Evolutionary conservation across 495 filamentous ascomycete genomes (phyloP).

Genomic region (Beverwykella pulmonaria): DNA sequence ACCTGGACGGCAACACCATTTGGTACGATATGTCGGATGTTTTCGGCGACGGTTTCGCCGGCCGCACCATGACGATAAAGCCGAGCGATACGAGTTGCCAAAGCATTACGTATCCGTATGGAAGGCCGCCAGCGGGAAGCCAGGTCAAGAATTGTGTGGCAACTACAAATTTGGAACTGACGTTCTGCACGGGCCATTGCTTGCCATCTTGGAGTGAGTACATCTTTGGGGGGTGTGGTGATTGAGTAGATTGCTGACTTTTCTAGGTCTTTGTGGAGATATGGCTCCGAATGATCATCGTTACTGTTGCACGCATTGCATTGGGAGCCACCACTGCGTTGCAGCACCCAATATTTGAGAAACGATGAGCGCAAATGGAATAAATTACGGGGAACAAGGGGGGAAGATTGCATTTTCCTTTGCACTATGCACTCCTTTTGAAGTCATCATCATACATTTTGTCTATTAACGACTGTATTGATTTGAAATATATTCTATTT

Average conservation of each 20-base stretch:
- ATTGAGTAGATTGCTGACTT: neutral
- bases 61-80: slow-evolving; percentile 47
- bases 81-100: slow-evolving; percentile 39
- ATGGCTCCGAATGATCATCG: slow-evolving; percentile 14
- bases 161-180: slow-evolving; percentile 13
- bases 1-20: slow-evolving; percentile 51
- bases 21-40: slow-evolving; percentile 62
- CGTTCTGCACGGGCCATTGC: slow-evolving; percentile 13
- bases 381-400: no score
- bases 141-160: slow-evolving; percentile 12
- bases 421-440: no score
- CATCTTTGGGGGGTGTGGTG: neutral
- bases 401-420: no score
- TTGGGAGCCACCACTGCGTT: slow-evolving; percentile 28
- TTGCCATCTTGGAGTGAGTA: slow-evolving; percentile 27
- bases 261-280: slow-evolving; percentile 16
- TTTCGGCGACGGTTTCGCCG: slow-evolving; percentile 57
- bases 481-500: no score
- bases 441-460: no score
- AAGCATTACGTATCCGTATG: slow-evolving; percentile 53
- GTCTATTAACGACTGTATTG: no score
- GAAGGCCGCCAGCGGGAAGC: slow-evolving; percentile 53
- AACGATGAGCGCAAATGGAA: neutral
- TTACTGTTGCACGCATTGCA: slow-evolving; percentile 22
- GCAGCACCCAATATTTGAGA: slow-evolving; percentile 1